Conservation (phyloP, 2,329 filamentous ascomycete genomes). For the Aureobasidium sp. region DNA sequence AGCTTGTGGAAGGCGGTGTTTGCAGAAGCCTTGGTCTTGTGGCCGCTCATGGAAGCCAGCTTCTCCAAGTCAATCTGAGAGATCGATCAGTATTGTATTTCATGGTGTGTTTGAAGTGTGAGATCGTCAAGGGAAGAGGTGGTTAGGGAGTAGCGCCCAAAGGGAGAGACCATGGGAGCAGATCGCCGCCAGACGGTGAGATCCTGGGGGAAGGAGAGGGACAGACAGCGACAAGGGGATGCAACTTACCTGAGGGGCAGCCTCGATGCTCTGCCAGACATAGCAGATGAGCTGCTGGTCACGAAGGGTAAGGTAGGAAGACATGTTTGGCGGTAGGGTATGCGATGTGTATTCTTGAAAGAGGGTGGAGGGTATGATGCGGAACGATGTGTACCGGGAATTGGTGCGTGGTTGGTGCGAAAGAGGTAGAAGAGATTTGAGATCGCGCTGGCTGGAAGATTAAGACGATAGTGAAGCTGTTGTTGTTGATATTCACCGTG, state of each 20-base stretch:
- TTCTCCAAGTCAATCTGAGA: constrained; percentile 18
- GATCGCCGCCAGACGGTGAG: neutral
- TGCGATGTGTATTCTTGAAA: neutral
- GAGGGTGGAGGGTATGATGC: neutral
- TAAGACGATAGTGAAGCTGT: neutral
- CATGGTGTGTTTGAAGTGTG: neutral
- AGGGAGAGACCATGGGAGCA: too few species aligned
- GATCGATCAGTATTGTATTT: neutral
- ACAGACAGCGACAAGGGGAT: neutral
- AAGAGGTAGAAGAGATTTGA: neutral
- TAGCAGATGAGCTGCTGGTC: neutral
- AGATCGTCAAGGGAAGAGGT: neutral
- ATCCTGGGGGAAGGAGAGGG: neutral
- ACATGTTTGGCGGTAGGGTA: neutral
- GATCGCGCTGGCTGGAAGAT: neutral
- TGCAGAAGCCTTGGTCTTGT: constrained; percentile 18
- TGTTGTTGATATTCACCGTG: neutral
- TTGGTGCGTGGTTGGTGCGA: neutral
- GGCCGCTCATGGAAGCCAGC: constrained; percentile 15
- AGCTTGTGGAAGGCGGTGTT: constrained; percentile 42
- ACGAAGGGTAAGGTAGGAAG: neutral
- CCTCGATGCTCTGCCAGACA: neutral
- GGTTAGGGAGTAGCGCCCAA: neutral
- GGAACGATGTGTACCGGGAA: neutral
- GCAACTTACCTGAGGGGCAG: neutral